phyloP scores from a whole-genome alignment of 331 rosid genomes.

The Malus hybrid region DNA sequence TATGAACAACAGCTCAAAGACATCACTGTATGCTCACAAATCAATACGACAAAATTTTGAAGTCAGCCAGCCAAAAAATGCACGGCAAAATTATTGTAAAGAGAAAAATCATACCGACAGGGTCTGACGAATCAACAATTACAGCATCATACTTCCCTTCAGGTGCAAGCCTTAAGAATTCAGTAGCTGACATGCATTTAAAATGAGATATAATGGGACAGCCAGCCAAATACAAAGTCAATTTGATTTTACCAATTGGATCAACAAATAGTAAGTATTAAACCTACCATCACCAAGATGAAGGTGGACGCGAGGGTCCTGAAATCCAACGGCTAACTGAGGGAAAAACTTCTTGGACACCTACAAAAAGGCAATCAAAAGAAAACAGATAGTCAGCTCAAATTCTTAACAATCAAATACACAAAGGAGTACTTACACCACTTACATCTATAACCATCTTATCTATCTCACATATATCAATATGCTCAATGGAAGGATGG shows the following conservation, averaged over 20 bases:
- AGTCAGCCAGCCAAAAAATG: not conserved
- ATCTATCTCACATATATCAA: constrained; percentile 96
- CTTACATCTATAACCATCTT: constrained; percentile 96
- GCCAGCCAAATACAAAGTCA: constrained; percentile 2
- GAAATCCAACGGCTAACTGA: constrained; percentile 79
- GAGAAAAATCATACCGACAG: constrained; percentile 60
- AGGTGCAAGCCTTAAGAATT: constrained; percentile 52
- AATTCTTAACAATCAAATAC: not conserved
- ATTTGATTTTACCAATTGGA: not conserved
- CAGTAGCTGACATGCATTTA: constrained; percentile 48
- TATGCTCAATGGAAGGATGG: constrained; percentile 73
- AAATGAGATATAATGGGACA: constrained; percentile 3
- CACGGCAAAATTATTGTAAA: not conserved
- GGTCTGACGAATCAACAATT: constrained; percentile 96
- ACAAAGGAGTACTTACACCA: constrained; percentile 3
- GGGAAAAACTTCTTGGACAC: constrained; percentile 82
- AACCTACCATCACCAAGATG: constrained; percentile 75
- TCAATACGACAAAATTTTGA: too few relatives aligned
- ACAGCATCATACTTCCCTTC: constrained; percentile 82
- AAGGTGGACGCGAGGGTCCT: constrained; percentile 88
- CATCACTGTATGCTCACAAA: too few relatives aligned
- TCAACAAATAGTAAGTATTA: constrained; percentile 1
- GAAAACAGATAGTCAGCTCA: not conserved
- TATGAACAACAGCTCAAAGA: too few relatives aligned
- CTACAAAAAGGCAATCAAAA: constrained; percentile 25